Conservation (phyloP, 306 rosid genomes). For the Pueraria montana region DNA sequence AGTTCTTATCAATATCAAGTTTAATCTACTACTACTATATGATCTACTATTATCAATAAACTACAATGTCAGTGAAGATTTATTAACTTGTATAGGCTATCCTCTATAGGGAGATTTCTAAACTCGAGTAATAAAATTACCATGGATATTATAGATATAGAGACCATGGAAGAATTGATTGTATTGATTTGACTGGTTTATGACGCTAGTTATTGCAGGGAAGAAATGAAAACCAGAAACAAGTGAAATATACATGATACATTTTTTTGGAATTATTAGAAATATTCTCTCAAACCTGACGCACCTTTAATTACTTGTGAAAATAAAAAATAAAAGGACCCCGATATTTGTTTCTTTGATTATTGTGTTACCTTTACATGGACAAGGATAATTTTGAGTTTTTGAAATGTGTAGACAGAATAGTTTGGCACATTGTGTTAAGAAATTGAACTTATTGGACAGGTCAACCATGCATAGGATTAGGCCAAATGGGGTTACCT, state of each 20-base stretch:
- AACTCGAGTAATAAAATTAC: not conserved
- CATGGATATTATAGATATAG: not conserved
- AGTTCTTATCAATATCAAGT: not conserved
- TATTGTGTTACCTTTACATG: not conserved
- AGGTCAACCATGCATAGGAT: not conserved
- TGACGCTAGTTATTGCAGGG: not conserved
- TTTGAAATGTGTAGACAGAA: not conserved
- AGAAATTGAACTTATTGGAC: not conserved
- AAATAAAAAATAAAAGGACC: not conserved
- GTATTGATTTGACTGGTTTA: not conserved
- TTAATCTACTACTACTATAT: not conserved
- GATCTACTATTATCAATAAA: not conserved
- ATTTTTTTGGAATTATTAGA: no score
- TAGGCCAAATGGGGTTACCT: not conserved
- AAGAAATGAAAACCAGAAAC: not conserved
- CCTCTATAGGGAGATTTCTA: no score
- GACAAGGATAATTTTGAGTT: not conserved
- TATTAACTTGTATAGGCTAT: no score
- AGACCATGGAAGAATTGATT: not conserved
- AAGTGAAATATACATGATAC: no score
- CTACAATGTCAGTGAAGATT: not conserved
- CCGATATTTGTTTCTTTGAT: not conserved
- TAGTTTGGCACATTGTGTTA: not conserved
- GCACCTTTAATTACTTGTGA: not conserved
- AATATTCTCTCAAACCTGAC: not conserved